Conservation (phyloP, 2,329 filamentous ascomycete species). For the Aspergillus phoenicis region DNA sequence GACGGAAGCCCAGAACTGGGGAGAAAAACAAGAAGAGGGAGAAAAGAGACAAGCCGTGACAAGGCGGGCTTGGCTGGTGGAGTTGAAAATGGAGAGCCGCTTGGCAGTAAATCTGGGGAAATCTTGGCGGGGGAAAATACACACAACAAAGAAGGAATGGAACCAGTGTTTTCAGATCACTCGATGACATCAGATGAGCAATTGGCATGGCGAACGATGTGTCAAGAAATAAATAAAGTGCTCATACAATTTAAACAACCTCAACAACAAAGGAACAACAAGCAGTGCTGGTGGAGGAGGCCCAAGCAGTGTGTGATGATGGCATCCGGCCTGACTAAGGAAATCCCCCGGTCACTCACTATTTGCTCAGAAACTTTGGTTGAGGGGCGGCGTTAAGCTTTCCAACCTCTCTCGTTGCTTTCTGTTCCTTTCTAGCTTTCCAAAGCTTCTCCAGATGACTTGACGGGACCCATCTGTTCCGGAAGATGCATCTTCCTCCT, state of each 20-base stretch:
- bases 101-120: not conserved
- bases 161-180: no score
- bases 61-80: no score
- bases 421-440: not conserved
- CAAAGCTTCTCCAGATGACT: not conserved
- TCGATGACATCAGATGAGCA: not conserved
- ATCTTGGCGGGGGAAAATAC: not conserved
- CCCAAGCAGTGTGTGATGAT: not conserved
- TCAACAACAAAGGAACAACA: no score
- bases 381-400: not conserved
- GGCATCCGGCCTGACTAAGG: not conserved
- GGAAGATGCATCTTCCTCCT: not conserved
- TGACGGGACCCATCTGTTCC: not conserved
- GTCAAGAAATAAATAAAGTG: no score
- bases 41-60: no score
- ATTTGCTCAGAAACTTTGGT: not conserved
- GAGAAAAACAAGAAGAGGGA: no score
- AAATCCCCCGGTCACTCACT: not conserved
- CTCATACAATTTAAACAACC: no score
- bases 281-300: no score
- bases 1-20: no score
- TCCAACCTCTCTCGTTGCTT: not conserved
- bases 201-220: not conserved
- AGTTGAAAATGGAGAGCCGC: not conserved
- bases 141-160: no score